These are phyloP conservation scores for Pythium brachiatum DNA, from an alignment of 352 stramenopile species.

Conservation along the genomic window DNA sequence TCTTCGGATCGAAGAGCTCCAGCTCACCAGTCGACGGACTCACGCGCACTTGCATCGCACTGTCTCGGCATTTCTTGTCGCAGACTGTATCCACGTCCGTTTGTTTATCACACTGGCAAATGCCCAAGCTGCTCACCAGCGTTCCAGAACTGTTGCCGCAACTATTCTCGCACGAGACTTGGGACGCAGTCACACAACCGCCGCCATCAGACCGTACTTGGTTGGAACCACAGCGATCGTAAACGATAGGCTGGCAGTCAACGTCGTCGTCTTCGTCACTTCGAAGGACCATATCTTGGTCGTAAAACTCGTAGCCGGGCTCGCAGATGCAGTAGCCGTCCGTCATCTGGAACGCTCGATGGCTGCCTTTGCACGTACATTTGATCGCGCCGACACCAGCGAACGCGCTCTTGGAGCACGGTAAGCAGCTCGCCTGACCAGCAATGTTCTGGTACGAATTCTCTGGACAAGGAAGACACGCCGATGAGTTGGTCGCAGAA, in stretches of 20 bases:
- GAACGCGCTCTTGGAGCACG: slow-evolving; percentile 85
- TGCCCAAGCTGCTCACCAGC: slow-evolving; percentile 70
- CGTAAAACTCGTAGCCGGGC: slow-evolving; percentile 90
- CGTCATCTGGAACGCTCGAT: slow-evolving; percentile 89
- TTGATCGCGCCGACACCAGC: slow-evolving; percentile 45
- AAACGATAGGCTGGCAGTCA: slow-evolving; percentile 92
- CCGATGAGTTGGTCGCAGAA: slow-evolving; percentile 39
- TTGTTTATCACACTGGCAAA: slow-evolving; percentile 86
- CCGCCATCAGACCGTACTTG: slow-evolving; percentile 80
- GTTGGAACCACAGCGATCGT: slow-evolving; percentile 68
- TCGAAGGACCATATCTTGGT: slow-evolving; percentile 76
- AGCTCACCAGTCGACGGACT: slow-evolving; percentile 37
- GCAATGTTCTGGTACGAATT: slow-evolving; percentile 78
- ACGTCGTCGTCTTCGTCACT: slow-evolving; percentile 84
- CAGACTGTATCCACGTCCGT: slow-evolving; percentile 77
- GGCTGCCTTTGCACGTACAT: slow-evolving; percentile 83
- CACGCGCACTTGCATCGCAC: slow-evolving; percentile 42
- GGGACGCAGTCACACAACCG: slow-evolving; percentile 46
- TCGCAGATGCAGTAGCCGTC: slow-evolving; percentile 91
- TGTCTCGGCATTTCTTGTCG: slow-evolving; percentile 66
- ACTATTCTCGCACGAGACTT: slow-evolving; percentile 46
- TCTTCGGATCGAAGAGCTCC: slow-evolving; percentile 62
- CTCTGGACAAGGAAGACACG: slow-evolving; percentile 61
- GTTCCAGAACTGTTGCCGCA: slow-evolving; percentile 72
- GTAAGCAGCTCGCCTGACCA: slow-evolving; percentile 73